Percentiles rank a stretch among this genome's conserved stretches.
Evolutionary conservation across 2,329 filamentous ascomycete genomes (phyloP).

Genomic region (Penicillium sp.): DNA sequence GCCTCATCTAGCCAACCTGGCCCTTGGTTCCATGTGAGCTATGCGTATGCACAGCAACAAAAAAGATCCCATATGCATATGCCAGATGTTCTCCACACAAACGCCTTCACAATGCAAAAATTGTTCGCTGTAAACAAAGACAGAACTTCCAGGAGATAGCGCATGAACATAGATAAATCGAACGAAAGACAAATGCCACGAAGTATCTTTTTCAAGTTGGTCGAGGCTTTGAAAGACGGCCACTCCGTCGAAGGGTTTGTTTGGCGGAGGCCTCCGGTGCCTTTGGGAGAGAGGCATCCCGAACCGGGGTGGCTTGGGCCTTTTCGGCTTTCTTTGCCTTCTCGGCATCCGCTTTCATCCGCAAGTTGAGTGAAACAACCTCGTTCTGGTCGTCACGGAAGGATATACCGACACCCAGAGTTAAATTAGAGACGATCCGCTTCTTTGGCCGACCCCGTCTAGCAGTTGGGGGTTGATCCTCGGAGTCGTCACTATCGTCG

Average conservation of each 20-base stretch:
- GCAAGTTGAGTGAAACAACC: conserved; percentile 42
- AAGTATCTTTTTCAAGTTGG: conserved; percentile 4
- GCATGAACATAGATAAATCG: conserved; percentile 1
- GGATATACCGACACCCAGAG: conserved; percentile 41
- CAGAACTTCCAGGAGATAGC: conserved; percentile 9
- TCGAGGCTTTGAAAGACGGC: conserved; percentile 26
- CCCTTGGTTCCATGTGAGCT: conserved; percentile 12
- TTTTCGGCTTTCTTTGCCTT: conserved; percentile 18
- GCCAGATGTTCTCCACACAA: conserved; percentile 23
- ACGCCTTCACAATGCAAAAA: conserved; percentile 30
- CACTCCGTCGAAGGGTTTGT: conserved; percentile 24
- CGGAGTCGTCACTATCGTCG: conserved; percentile 44
- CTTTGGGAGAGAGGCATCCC: conserved; percentile 11
- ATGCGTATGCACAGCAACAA: conserved; percentile 19
- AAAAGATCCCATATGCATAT: conserved; percentile 16
- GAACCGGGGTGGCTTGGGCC: not conserved
- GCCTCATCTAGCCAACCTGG: conserved; percentile 17
- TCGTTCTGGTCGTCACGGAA: conserved; percentile 45
- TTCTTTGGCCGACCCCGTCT: conserved; percentile 36
- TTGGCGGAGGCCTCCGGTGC: conserved; percentile 11
- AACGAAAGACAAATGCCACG: too few species aligned
- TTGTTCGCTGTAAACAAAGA: conserved; percentile 27
- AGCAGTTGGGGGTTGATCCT: conserved; percentile 36
- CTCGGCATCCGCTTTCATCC: conserved; percentile 27
- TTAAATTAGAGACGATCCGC: conserved; percentile 43